Evolutionary conservation across 257 asterid species (phyloP).

Genomic region (Vinca minor): DNA sequence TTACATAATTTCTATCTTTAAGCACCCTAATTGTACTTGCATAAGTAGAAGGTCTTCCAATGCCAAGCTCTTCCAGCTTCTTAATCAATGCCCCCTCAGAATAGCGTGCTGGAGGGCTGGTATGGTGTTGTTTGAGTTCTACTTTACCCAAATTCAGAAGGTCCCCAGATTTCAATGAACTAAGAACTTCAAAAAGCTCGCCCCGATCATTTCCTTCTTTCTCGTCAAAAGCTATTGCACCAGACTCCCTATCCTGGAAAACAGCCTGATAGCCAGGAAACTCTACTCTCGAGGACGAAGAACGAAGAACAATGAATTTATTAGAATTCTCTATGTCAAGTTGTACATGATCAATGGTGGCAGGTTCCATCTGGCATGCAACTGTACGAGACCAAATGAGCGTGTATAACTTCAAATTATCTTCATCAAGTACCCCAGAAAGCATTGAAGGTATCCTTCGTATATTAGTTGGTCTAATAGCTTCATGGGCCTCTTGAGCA

Average conservation of each 20-base stretch:
- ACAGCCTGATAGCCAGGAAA: conserved; percentile 72
- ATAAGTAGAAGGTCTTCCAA: conserved; percentile 96
- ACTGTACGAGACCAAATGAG: conserved; percentile 82
- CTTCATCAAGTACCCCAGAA: conserved; percentile 67
- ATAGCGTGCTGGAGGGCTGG: conserved; percentile 78
- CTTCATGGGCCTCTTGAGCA: conserved; percentile 98
- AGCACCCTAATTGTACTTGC: conserved; percentile 81
- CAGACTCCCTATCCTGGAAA: conserved; percentile 51
- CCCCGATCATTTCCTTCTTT: conserved; percentile 26
- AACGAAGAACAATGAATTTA: conserved; percentile 54
- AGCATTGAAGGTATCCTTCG: conserved; percentile 65
- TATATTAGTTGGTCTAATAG: conserved; percentile 90
- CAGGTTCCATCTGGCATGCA: conserved; percentile 94
- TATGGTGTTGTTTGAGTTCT: conserved; percentile 56
- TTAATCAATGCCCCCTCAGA: conserved; percentile 73
- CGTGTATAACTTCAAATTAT: conserved; percentile 63
- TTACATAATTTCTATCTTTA: conserved; percentile 74
- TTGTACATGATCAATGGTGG: conserved; percentile 58
- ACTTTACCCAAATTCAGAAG: conserved; percentile 41
- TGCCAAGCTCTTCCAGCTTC: conserved; percentile 94
- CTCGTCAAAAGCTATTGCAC: conserved; percentile 27
- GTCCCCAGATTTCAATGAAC: conserved; percentile 49
- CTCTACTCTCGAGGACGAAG: conserved; percentile 55
- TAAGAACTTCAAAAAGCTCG: conserved; percentile 43
- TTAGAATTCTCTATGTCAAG: conserved; percentile 53